Conservation (phyloP, 2,329 filamentous ascomycete species). For the Ophiocordyceps sinensis region DNA sequence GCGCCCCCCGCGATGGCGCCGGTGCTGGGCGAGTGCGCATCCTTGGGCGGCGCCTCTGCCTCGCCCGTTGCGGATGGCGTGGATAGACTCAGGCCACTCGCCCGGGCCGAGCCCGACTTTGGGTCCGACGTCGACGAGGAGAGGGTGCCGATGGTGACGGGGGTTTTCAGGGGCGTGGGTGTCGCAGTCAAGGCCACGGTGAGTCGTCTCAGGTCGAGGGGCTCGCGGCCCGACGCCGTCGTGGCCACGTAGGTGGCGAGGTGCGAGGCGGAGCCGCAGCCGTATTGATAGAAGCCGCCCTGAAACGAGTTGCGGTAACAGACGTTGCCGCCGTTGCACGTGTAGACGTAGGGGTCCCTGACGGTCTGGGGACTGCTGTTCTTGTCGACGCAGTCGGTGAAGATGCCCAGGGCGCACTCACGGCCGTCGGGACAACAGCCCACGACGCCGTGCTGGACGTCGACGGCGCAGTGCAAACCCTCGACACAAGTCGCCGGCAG, state of each 20-base stretch:
- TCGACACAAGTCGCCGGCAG: slow-evolving; percentile 42
- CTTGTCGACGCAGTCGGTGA: slow-evolving; percentile 40
- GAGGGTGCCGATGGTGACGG: slow-evolving; percentile 26
- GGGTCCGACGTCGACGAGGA: slow-evolving; percentile 5
- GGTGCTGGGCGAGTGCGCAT: slow-evolving; percentile 18
- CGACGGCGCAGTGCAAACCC: slow-evolving; percentile 44
- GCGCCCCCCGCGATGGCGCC: slow-evolving; percentile 40
- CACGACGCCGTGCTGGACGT: slow-evolving; percentile 31
- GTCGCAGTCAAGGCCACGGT: slow-evolving; percentile 25
- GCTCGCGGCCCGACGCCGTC: slow-evolving; percentile 25
- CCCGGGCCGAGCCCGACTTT: slow-evolving; percentile 3
- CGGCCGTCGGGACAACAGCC: slow-evolving; percentile 40
- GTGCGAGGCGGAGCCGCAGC: slow-evolving; percentile 34
- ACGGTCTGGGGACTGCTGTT: slow-evolving; percentile 34
- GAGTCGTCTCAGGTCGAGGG: slow-evolving; percentile 21
- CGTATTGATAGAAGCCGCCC: slow-evolving; percentile 41
- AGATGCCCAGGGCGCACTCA: slow-evolving; percentile 39
- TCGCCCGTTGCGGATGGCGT: slow-evolving; percentile 6
- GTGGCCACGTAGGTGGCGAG: slow-evolving; percentile 33
- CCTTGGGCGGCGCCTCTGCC: slow-evolving; percentile 8
- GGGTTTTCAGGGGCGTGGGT: slow-evolving; percentile 21
- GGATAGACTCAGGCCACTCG: background rate
- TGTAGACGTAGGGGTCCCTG: slow-evolving; percentile 41
- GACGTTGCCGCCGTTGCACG: slow-evolving; percentile 33
- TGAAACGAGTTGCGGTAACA: slow-evolving; percentile 42